These are phyloP conservation scores for Eucalyptus leucophloia DNA, from an alignment of 345 rosid species.

Conservation along the genomic window DNA sequence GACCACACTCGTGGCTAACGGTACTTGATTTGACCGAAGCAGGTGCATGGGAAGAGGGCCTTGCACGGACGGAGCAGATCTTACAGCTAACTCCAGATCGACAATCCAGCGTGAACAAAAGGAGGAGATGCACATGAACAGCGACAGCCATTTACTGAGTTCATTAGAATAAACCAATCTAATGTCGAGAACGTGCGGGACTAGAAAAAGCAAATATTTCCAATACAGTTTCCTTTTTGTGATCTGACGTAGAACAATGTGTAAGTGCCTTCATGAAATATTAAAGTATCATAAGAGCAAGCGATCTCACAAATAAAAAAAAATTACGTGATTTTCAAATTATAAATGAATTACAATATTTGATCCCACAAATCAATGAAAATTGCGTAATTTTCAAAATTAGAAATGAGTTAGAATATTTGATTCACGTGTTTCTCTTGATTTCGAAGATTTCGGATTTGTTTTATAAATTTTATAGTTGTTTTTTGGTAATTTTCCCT, in stretches of 20 bases:
- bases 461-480: too few species aligned
- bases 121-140: not conserved
- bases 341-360: rapidly evolving
- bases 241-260: rapidly evolving
- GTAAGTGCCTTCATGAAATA: too few species aligned
- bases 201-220: not conserved
- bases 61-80: not conserved
- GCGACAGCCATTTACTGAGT: not conserved
- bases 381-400: rapidly evolving
- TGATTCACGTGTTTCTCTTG: rapidly evolving
- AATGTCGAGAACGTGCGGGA: too few species aligned
- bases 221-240: not conserved
- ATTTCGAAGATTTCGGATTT: rapidly evolving
- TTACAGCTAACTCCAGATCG: not conserved
- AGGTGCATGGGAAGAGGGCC: not conserved
- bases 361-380: rapidly evolving
- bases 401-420: rapidly evolving
- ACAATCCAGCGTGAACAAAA: not conserved
- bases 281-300: too few species aligned
- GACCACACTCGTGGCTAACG: not conserved
- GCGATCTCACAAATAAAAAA: rapidly evolving
- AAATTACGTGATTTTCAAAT: rapidly evolving
- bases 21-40: not conserved
- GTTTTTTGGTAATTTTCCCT: too few species aligned
- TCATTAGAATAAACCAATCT: not conserved